A percentile compares a stretch with the other conserved stretches of the same genome.
phyloP scores from a whole-genome alignment of 495 filamentous ascomycete genomes.

The Lasiosphaeriaceae sp. region DNA sequence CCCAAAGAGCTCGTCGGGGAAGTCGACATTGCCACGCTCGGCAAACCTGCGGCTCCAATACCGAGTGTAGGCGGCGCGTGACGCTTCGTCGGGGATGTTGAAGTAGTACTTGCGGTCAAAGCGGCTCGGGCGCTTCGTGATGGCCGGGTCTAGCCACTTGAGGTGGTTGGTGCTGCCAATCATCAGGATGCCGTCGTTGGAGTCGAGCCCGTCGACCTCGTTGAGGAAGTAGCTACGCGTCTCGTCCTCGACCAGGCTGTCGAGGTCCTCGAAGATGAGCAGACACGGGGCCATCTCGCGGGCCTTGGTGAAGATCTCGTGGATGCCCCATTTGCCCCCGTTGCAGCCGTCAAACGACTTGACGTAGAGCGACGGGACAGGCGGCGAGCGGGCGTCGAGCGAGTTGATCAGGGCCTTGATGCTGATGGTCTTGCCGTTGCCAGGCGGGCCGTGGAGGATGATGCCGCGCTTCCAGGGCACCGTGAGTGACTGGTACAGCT shows the following conservation, averaged over 20 bases:
- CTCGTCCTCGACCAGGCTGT: slow-evolving; percentile 47
- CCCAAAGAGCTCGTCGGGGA: slow-evolving; percentile 38
- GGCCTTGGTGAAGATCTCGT: slow-evolving; percentile 41
- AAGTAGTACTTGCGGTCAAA: slow-evolving; percentile 60
- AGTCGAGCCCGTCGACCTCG: slow-evolving; percentile 43
- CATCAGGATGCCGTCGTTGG: slow-evolving; percentile 57
- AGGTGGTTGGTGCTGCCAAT: slow-evolving; percentile 54
- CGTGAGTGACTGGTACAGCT: slow-evolving; percentile 45
- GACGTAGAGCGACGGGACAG: slow-evolving; percentile 53
- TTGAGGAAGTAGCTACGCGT: slow-evolving; percentile 55
- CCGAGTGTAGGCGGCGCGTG: slow-evolving; percentile 40
- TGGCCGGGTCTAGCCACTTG: slow-evolving; percentile 45
- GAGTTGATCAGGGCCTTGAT: slow-evolving; percentile 57
- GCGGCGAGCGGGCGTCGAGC: slow-evolving; percentile 25
- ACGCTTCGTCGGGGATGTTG: slow-evolving; percentile 39
- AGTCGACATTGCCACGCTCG: slow-evolving; percentile 24
- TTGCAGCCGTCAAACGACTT: slow-evolving; percentile 39
- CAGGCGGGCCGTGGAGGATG: slow-evolving; percentile 48
- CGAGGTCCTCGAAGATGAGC: slow-evolving; percentile 58
- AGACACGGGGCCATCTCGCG: slow-evolving; percentile 39
- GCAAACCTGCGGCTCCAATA: slow-evolving; percentile 45
- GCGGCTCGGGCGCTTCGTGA: slow-evolving; percentile 53
- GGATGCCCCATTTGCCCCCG: slow-evolving; percentile 36
- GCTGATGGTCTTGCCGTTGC: slow-evolving; percentile 58
- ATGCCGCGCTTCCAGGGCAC: slow-evolving; percentile 59